Conservation (phyloP, 371 early-diverging fungal species). For the Vavraia culicis region DNA sequence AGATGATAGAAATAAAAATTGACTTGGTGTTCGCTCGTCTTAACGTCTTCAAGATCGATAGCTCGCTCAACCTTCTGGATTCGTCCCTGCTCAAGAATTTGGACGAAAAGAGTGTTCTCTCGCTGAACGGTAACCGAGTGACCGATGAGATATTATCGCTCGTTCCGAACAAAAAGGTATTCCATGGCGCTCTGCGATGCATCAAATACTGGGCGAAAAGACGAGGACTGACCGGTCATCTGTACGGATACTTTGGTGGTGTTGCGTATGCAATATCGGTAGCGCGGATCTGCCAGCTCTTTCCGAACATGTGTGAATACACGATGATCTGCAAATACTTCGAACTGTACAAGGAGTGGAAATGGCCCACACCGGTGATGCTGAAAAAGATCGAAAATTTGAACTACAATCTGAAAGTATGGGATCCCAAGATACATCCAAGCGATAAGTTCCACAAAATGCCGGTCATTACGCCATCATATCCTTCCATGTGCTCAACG, state of each 20-base stretch:
- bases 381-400: constrained; percentile 71
- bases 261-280: constrained; percentile 96
- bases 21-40: constrained; percentile 82
- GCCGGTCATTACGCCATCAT: constrained; percentile 98
- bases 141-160: constrained; percentile 83
- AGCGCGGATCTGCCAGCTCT: constrained; percentile 82
- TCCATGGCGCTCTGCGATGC: constrained; percentile 68
- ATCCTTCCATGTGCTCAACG: constrained; percentile 95
- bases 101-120: constrained; percentile 72
- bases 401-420: constrained; percentile 66
- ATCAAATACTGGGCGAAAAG: constrained; percentile 94
- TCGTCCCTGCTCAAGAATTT: constrained; percentile 62
- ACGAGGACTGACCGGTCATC: constrained; percentile 75
- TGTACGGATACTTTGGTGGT: constrained; percentile 93
- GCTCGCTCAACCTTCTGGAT: constrained; percentile 63
- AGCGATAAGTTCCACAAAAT: constrained; percentile 71
- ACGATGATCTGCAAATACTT: constrained; percentile 71
- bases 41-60: constrained; percentile 53
- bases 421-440: constrained; percentile 81
- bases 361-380: constrained; percentile 87
- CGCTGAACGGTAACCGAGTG: constrained; percentile 85
- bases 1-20: too few species aligned
- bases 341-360: constrained; percentile 64
- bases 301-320: constrained; percentile 71
- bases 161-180: constrained; percentile 69